Base-by-base conservation (phyloP, 2,329 filamentous ascomycete species). In the Stagonosporopsis cucurbitacearum region DNA sequence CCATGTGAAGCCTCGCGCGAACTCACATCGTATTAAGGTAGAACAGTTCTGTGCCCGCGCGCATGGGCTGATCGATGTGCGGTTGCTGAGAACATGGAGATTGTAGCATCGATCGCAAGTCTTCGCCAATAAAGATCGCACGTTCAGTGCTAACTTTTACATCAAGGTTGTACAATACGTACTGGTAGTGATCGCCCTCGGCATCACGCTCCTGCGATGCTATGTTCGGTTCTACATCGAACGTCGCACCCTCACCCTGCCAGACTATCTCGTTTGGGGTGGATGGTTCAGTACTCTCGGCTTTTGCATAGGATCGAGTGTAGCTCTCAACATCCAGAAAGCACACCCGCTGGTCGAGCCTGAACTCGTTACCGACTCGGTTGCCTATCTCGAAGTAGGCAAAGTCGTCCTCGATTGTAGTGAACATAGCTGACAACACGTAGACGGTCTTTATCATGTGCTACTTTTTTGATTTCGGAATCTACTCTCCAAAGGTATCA, bases 231-330 rank as follows among this genome's bases (percentile, higher is more conserved):
- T 63, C 6, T 11, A 35, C 11, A 17, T 63, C 23, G 64, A 67
- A 42, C 50, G 47, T 9, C 63, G 64, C 3, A 40, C n/a, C 9
- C 11, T 68, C 17, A 64, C 57, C 3, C 9, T 62, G 0, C 46
- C 64, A 15, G 65, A 68, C 43, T 67, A 62, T 20, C 50, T 68
- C 12, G 58, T 68, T 3, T 66, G 60, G 58, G 59, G 50, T n/a
- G 65, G 59, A 26, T 66, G 63, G 63, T 11, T 62, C 13, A 63
- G 64, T 45, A 51, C 58, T 13, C 26, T 63, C 8, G 65, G 64
- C 17, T 68, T 65, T 52, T 48, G 58, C 17, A 36, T 42, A 30
- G 66, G 65, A 26, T 67, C 62, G 8, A 48, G 58, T 1, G 54
- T 54, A 20, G 54, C 66, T 8, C 60, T 67, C n/a, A 44, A 52